Conservation (phyloP, 805 yeast species). For the Jamesozyma lodderae region DNA sequence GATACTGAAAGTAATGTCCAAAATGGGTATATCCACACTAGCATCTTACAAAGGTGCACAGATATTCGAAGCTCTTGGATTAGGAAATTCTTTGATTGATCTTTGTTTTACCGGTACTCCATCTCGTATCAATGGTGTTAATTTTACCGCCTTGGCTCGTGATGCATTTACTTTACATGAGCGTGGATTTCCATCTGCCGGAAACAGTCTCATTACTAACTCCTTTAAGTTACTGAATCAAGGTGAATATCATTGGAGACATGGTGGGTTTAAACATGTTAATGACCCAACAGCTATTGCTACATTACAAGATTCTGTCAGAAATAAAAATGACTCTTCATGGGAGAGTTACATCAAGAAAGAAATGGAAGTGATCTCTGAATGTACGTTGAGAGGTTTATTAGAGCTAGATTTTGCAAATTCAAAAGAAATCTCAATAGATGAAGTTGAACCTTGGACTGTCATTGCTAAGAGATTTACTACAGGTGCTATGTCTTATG, state of each 20-base stretch:
- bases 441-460: constrained; percentile 99
- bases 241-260: constrained; percentile 98
- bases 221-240: constrained; percentile 27
- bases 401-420: constrained; percentile 77
- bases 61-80: constrained; percentile 93
- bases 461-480: constrained; percentile 95
- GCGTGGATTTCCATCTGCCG: constrained; percentile 78
- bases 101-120: constrained; percentile 96
- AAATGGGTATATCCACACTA: constrained; percentile 97
- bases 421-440: constrained; percentile 76
- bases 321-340: constrained; percentile 90
- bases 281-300: constrained; percentile 95
- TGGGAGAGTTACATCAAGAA: constrained; percentile 83
- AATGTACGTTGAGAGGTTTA: constrained; percentile 90
- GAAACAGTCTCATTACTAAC: constrained; percentile 66
- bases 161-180: constrained; percentile 93
- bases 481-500: constrained; percentile 99
- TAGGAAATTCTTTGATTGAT: constrained; percentile 91
- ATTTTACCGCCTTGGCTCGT: constrained; percentile 92
- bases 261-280: constrained; percentile 93
- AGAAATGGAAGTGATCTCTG: constrained; percentile 83
- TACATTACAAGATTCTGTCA: constrained; percentile 93
- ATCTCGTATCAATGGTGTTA: constrained; percentile 89
- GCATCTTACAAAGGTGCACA: constrained; percentile 99
- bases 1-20: constrained; percentile 92